phyloP scores from a whole-genome alignment of 2,329 filamentous ascomycete genomes.

The Myrmaecium sp. region DNA sequence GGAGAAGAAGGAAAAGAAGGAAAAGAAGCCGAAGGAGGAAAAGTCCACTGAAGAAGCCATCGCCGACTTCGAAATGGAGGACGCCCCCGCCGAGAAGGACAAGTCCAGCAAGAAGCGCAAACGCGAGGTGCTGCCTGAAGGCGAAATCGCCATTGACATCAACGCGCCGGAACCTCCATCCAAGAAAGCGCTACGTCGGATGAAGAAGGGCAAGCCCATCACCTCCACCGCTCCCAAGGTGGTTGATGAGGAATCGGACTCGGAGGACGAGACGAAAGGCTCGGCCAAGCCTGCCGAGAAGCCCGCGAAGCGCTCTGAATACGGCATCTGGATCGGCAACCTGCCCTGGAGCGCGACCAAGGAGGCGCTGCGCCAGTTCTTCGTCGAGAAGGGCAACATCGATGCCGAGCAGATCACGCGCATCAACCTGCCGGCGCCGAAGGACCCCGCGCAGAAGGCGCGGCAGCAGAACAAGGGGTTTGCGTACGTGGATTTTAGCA shows the following conservation, averaged over 20 bases:
- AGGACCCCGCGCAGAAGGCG: slow-evolving; percentile 17
- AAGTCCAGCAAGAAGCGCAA: slow-evolving; percentile 27
- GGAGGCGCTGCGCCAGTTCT: slow-evolving; percentile 58
- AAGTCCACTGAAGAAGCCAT: slow-evolving; percentile 1
- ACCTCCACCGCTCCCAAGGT: slow-evolving; percentile 9
- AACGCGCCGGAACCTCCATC: slow-evolving; percentile 82
- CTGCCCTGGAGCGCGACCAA: slow-evolving; percentile 68
- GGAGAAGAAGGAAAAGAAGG: slow-evolving; percentile 6
- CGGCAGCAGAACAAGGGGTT: slow-evolving; percentile 70
- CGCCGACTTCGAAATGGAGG: slow-evolving; percentile 4
- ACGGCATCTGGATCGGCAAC: slow-evolving; percentile 94
- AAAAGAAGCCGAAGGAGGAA: slow-evolving; percentile 1
- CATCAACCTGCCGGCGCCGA: slow-evolving; percentile 55
- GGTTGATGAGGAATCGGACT: slow-evolving; percentile 8
- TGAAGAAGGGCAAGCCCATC: slow-evolving; percentile 62
- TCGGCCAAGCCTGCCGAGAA: slow-evolving; percentile 7
- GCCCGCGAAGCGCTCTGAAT: slow-evolving; percentile 46
- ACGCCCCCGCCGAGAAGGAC: slow-evolving; percentile 5
- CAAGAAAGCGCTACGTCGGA: slow-evolving; percentile 76
- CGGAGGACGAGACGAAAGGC: slow-evolving; percentile 11
- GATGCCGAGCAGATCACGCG: slow-evolving; percentile 58
- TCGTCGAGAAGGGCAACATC: slow-evolving; percentile 49
- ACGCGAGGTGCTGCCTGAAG: slow-evolving; percentile 39
- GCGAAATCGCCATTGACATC: slow-evolving; percentile 75
- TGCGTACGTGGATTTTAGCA: slow-evolving; percentile 84